A percentile compares a stretch with the other conserved stretches of the same genome.
phyloP scores from a whole-genome alignment of 768 basidiomycete species.

The Pleurotus ostreatus region DNA sequence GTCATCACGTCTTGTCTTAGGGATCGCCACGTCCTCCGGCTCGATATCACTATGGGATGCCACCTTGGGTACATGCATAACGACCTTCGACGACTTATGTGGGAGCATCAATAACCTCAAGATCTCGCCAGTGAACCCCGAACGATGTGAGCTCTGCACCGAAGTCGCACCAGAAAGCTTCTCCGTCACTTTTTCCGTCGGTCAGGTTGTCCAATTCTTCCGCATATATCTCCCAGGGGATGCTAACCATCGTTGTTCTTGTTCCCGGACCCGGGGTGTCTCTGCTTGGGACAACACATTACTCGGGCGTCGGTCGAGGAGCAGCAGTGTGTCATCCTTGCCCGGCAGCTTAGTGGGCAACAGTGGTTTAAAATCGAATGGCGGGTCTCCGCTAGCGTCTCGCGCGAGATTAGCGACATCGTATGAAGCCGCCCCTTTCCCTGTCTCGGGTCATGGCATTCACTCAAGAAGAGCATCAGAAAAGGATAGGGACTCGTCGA shows the following conservation, averaged over 20 bases:
- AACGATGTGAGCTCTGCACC: constrained; percentile 68
- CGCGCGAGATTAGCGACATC: constrained; percentile 47
- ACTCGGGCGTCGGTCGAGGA: constrained; percentile 57
- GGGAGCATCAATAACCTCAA: constrained; percentile 59
- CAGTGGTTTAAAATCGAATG: constrained; percentile 19
- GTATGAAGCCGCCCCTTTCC: constrained; percentile 57
- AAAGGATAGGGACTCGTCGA: constrained; percentile 62
- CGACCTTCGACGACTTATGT: constrained; percentile 54
- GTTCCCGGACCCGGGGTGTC: constrained; percentile 45
- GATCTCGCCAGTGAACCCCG: constrained; percentile 48
- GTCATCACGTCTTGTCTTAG: constrained; percentile 48
- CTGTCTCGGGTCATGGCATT: constrained; percentile 76
- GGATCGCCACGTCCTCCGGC: constrained; percentile 61
- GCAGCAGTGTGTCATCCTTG: constrained; percentile 49
- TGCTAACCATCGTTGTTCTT: constrained; percentile 58
- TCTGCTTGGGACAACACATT: constrained; percentile 36
- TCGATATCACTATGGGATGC: constrained; percentile 76
- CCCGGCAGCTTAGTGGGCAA: not conserved
- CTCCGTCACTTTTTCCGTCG: constrained; percentile 61
- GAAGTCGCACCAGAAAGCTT: constrained; percentile 65
- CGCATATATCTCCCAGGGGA: constrained; percentile 56
- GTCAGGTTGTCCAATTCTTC: constrained; percentile 59
- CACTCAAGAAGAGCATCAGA: constrained; percentile 73
- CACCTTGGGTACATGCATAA: constrained; percentile 57
- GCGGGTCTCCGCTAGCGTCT: constrained; percentile 43